A percentile compares a stretch with the other conserved stretches of the same genome.
Evolutionary conservation across 1,139 yeast genomes (phyloP).

Genomic region (Kurtzmaniella quercitrusa): DNA sequence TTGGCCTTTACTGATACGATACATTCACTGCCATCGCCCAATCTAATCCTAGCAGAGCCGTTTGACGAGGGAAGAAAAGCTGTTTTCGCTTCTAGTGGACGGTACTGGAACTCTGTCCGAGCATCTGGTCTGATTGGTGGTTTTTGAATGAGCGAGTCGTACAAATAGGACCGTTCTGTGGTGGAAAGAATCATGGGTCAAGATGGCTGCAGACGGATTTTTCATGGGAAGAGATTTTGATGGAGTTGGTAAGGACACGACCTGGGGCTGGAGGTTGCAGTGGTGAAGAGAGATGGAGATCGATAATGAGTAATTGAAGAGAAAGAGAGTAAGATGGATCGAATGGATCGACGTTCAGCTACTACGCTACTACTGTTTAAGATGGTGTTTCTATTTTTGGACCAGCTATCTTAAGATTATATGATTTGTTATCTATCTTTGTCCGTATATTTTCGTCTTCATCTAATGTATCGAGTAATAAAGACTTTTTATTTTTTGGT

Average conservation of each 20-base stretch:
- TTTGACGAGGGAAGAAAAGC: slow-evolving; percentile 81
- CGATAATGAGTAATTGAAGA: no score
- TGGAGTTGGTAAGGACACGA: not conserved
- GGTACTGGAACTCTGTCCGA: slow-evolving; percentile 63
- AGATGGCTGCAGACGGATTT: not conserved
- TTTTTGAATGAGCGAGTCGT: slow-evolving; percentile 59
- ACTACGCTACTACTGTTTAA: no score
- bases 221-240: not conserved
- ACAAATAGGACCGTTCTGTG: slow-evolving; percentile 78
- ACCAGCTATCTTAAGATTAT: no score
- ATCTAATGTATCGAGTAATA: no score
- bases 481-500: not conserved
- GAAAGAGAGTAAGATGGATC: not conserved
- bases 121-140: slow-evolving; percentile 85
- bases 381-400: no score
- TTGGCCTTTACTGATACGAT: slow-evolving; percentile 84
- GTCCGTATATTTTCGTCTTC: no score
- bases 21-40: slow-evolving; percentile 89
- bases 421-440: no score
- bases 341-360: no score
- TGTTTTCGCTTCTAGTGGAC: slow-evolving; percentile 82
- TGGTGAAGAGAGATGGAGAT: no score
- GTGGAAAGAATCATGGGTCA: slow-evolving; percentile 66
- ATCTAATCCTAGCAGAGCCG: slow-evolving; percentile 84
- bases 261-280: not conserved